These are phyloP conservation scores for Fusarium chuoi DNA, from an alignment of 2,329 filamentous ascomycete genomes.

Conservation along the genomic window DNA sequence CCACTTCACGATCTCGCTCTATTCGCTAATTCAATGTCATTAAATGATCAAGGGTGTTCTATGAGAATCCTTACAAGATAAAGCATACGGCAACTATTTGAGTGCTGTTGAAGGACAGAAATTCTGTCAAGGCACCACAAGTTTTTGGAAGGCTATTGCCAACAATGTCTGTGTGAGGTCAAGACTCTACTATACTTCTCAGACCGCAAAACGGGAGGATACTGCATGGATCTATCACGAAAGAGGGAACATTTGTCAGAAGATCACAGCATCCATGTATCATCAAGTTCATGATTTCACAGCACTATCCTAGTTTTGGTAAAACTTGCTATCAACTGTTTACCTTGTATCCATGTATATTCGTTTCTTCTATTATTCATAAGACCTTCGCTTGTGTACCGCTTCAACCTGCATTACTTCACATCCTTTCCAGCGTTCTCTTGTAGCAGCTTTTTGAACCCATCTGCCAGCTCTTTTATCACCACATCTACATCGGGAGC, in stretches of 20 bases:
- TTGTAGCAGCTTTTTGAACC: conserved; percentile 52
- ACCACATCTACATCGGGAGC: conserved; percentile 57
- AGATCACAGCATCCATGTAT: neutral
- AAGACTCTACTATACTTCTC: neutral
- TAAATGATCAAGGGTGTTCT: neutral
- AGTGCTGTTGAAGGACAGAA: neutral
- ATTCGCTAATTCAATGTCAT: neutral
- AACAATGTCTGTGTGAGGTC: neutral
- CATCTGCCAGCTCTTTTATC: conserved; percentile 52
- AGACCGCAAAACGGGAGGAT: neutral
- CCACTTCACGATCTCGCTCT: neutral
- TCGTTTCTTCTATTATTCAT: neutral
- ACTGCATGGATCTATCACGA: neutral
- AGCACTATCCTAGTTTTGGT: conserved; percentile 1
- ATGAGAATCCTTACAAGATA: too few relatives aligned
- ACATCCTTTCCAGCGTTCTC: conserved; percentile 15
- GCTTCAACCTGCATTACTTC: neutral
- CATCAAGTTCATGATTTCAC: neutral
- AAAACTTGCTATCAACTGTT: conserved; percentile 16
- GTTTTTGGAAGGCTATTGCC: conserved; percentile 10
- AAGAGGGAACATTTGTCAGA: neutral
- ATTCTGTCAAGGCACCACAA: neutral
- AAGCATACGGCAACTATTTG: neutral
- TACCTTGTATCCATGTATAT: neutral
- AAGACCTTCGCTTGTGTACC: neutral